A percentile compares a stretch with the other conserved stretches of the same genome.
phyloP scores from a whole-genome alignment of 495 filamentous ascomycete genomes.

The Aspergillus ostianus region DNA sequence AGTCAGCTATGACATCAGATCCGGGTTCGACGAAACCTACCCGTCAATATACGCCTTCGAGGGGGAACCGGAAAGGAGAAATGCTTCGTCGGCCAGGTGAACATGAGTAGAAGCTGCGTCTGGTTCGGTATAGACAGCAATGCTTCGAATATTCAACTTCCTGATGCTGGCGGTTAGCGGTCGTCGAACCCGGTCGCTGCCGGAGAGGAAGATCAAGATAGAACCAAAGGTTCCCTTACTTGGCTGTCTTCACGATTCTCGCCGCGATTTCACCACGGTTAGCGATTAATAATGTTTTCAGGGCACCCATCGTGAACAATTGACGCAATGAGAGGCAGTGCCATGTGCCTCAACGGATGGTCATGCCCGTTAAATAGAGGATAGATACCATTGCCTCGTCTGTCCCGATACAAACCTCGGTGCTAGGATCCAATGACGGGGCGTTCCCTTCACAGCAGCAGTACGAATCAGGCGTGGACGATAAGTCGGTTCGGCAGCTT shows the following conservation, averaged over 20 bases:
- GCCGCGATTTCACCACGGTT: slow-evolving; percentile 63
- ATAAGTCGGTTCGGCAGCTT: not conserved
- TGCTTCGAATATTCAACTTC: slow-evolving; percentile 42
- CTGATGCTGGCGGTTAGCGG: slow-evolving; percentile 12
- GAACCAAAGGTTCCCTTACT: slow-evolving; percentile 18
- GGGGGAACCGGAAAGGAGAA: slow-evolving; percentile 46
- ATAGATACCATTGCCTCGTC: not conserved
- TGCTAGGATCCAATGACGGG: slow-evolving; percentile 4
- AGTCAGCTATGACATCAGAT: not conserved
- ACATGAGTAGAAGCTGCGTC: slow-evolving; percentile 58
- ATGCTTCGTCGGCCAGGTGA: slow-evolving; percentile 47
- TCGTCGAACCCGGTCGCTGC: not conserved
- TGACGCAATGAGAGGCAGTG: not conserved
- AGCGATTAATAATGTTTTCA: slow-evolving; percentile 41
- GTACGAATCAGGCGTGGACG: slow-evolving; percentile 1
- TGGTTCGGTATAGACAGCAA: slow-evolving; percentile 54
- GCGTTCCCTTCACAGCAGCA: not conserved
- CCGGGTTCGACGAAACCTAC: slow-evolving; percentile 16
- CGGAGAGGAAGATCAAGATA: not conserved
- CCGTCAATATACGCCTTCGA: slow-evolving; percentile 48
- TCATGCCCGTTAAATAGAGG: not conserved
- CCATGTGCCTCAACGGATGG: slow-evolving; percentile 27
- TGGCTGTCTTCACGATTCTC: slow-evolving; percentile 42
- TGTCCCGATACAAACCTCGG: not conserved
- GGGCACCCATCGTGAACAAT: slow-evolving; percentile 29